Evolutionary conservation across 2,329 filamentous ascomycete species (phyloP).

Genomic region (Penicillium freii): DNA sequence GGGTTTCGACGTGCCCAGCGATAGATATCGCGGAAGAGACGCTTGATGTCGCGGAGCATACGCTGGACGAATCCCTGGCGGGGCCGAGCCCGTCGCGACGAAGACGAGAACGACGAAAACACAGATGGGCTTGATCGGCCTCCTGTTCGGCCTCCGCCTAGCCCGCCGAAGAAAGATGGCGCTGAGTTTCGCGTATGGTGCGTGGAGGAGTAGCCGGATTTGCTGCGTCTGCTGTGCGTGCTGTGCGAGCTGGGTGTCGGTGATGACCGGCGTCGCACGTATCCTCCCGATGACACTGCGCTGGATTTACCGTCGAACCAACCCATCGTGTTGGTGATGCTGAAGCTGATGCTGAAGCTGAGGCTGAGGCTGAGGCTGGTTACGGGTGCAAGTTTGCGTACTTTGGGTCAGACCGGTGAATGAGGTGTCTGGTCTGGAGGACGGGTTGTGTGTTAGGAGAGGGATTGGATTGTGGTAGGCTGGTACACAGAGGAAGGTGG

Average conservation of each 20-base stretch:
- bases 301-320: slow-evolving; percentile 46
- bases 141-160: slow-evolving; percentile 33
- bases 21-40: slow-evolving; percentile 75
- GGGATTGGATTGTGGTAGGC: background rate
- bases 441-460: background rate
- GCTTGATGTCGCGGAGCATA: slow-evolving; percentile 71
- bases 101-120: slow-evolving; percentile 60
- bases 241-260: slow-evolving; percentile 30
- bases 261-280: slow-evolving; percentile 28
- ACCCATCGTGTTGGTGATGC: slow-evolving; percentile 37
- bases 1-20: slow-evolving; percentile 81
- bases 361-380: background rate
- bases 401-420: background rate
- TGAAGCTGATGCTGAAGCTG: background rate
- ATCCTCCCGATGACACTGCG: slow-evolving; percentile 29
- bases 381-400: background rate
- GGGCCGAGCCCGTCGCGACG: slow-evolving; percentile 75
- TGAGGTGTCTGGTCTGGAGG: background rate
- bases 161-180: slow-evolving; percentile 49
- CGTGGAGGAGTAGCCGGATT: slow-evolving; percentile 39
- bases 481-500: background rate
- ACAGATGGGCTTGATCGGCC: slow-evolving; percentile 45
- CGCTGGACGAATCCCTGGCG: slow-evolving; percentile 74
- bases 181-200: slow-evolving; percentile 41
- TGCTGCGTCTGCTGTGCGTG: slow-evolving; percentile 37